Evolutionary conservation across 2,329 filamentous ascomycete species (phyloP), one percentile per base, ranked within the genome.

Genomic region (Fusarium luffae): DNA sequence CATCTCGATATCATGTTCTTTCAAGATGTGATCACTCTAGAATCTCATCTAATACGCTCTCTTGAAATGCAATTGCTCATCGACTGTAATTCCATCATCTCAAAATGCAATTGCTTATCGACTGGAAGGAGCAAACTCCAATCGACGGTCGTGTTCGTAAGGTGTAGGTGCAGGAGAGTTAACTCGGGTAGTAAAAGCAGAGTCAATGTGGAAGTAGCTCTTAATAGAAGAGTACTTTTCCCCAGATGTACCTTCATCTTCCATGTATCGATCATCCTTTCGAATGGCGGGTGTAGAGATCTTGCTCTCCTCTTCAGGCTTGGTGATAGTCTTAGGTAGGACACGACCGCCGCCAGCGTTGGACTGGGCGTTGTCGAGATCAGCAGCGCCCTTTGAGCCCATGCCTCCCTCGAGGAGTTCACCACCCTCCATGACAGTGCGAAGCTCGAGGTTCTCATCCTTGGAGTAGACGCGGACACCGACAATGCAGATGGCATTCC

Each of bases 401-500:
- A 88, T 88, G 59, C 86, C 86, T 41, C 81, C 83, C 74, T 88
- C 85, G 28, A 82, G 78, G 5, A 88, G 79, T 69, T 84, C 81
- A 25, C 85, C 85, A 41, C 85, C 85, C 73, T 88, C 86, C 77
- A 88, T 83, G 21, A 88, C 85, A 14, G 87, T 83, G 40, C 82
- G 81, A n/a, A 88, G 77, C 75, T 87, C 83, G 4, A 89, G 79
- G 32, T 81, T 77, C 46, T 84, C 82, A 73, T 90, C 86, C 76
- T 86, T 88, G 73, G 85, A 86, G 76, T 90, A 90, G 8, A 90
- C 85, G 7, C 87, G 84, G 54, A 90, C 79, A 0, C 89, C 88
- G 0, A 90, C 84, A 19, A 90, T 85, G 54, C 84, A 86, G 47
- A 90, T 83, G 6, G 88, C 88, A 74, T 90, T 90, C 88, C 89